Base-by-base conservation (phyloP, 495 filamentous ascomycete genomes). In the Pyrenopolyporus hunteri region DNA sequence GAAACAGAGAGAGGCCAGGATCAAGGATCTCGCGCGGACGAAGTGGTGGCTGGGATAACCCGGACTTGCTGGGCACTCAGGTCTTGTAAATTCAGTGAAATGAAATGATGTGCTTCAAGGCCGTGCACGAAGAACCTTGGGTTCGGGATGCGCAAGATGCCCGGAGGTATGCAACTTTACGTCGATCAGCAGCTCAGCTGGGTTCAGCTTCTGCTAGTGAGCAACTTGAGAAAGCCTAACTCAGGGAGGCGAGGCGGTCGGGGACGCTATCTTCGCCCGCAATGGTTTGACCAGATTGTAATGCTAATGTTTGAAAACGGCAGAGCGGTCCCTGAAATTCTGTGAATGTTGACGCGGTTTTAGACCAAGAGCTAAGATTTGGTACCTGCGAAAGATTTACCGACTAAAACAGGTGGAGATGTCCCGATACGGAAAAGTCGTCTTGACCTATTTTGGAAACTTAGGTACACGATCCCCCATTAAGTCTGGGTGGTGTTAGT, bases 41-140 rank as follows among this genome's bases (percentile, higher is more conserved):
- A 59, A 35, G 51, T 59, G 57, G 63, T 57, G 57, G 63, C 47
- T 58, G 33, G 54, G 54, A 49, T 64, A 26, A 49, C 31, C n/a
- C n/a, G n/a, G n/a, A n/a, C n/a, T n/a, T n/a, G n/a, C n/a, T n/a
- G n/a, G n/a, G n/a, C n/a, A n/a, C n/a, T n/a, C n/a, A n/a, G n/a
- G n/a, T 42, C 16, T 17, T 42, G 8, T 14, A 10, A 14, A 23
- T 19, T 42, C 14, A 48, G 48, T 64, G 47, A 66, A 66, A 66
- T 66, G 63, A 66, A 56, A 60, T 66, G 57, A 66, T 66, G 57
- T 66, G 63, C 57, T 61, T 57, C 8, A 52, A 65, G 57, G 16
- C 63, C 63, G 63, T 66, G 63, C 63, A 51, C 63, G 17, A 57
- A 35, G 46, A 56, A 56, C 56, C 50, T 44, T 17, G 31, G 26